These are phyloP conservation scores for Boletellus emodensis DNA, from an alignment of 768 basidiomycete species.

Conservation along the genomic window DNA sequence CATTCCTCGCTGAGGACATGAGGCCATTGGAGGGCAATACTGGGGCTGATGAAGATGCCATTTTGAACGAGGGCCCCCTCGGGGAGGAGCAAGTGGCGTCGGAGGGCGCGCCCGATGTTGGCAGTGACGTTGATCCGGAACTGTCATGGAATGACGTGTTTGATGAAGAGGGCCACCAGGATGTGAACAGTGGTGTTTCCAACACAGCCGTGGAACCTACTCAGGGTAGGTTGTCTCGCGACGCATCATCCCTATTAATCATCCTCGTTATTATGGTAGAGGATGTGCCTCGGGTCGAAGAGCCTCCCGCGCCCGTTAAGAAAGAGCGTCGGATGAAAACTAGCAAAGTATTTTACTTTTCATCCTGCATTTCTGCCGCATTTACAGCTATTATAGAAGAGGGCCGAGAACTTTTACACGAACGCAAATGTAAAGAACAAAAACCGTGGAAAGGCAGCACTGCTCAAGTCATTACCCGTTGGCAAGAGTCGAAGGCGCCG, in stretches of 20 bases:
- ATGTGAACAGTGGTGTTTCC: slow-evolving; percentile 14
- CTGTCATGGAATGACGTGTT: slow-evolving; percentile 89
- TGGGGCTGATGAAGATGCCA: slow-evolving; percentile 30
- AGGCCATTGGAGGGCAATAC: slow-evolving; percentile 54
- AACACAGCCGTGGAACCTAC: slow-evolving; percentile 7
- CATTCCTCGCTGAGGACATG: slow-evolving; percentile 83
- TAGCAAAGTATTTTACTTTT: slow-evolving; percentile 60
- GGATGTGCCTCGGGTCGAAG: slow-evolving; percentile 32
- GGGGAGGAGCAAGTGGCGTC: slow-evolving; percentile 42
- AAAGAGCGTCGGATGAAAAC: slow-evolving; percentile 89
- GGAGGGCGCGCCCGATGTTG: slow-evolving; percentile 29
- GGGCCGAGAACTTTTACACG: slow-evolving; percentile 86
- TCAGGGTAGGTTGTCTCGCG: slow-evolving; percentile 19
- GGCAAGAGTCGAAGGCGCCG: slow-evolving; percentile 47
- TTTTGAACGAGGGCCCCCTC: slow-evolving; percentile 30
- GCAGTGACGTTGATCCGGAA: slow-evolving; percentile 44
- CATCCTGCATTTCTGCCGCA: background rate
- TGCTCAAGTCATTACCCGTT: slow-evolving; percentile 53
- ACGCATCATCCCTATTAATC: background rate
- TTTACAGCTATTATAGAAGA: slow-evolving; percentile 52
- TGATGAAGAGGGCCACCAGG: slow-evolving; percentile 42
- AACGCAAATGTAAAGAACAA: slow-evolving; percentile 85
- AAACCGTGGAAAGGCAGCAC: slow-evolving; percentile 59
- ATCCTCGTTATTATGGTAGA: slow-evolving; percentile 22
- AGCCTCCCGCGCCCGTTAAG: slow-evolving; percentile 30